Evolutionary conservation across 1,139 yeast species (phyloP).

Genomic region (Protomyces gravidus): DNA sequence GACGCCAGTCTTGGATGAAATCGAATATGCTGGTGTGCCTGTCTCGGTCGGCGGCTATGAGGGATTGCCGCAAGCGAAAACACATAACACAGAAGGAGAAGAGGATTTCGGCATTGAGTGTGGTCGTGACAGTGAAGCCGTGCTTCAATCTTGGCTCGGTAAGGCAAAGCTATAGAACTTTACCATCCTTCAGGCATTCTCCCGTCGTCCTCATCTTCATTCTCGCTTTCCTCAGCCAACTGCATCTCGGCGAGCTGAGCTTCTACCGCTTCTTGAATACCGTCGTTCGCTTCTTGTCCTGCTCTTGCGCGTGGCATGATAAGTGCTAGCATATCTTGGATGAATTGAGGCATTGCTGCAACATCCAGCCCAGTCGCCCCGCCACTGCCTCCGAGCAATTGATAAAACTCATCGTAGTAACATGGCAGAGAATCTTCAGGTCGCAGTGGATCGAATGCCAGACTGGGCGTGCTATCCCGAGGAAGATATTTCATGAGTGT

Average conservation of each 20-base stretch:
- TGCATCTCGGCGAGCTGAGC: neutral
- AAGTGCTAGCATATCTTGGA: no score
- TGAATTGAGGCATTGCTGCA: no score
- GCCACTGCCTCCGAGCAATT: neutral
- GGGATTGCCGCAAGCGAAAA: neutral
- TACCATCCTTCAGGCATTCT: neutral
- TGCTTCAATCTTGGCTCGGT: constrained; percentile 1
- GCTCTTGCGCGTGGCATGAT: no score
- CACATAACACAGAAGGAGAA: neutral
- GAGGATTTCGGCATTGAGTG: constrained; percentile 11
- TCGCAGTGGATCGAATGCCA: constrained; percentile 30
- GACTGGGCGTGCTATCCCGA: constrained; percentile 3
- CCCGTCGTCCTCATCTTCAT: neutral
- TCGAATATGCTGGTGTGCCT: constrained; percentile 13
- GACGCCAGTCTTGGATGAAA: constrained; percentile 14
- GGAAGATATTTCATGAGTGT: constrained; percentile 28
- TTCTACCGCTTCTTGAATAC: neutral
- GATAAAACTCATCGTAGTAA: neutral
- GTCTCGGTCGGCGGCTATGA: constrained; percentile 10
- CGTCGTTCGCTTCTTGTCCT: no score
- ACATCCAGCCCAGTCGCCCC: no score
- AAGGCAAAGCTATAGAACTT: neutral
- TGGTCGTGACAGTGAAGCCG: constrained; percentile 3
- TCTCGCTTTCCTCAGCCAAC: neutral
- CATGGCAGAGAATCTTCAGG: constrained; percentile 28